Conservation (phyloP, 2,329 filamentous ascomycete genomes). For the Penicillium sp. region DNA sequence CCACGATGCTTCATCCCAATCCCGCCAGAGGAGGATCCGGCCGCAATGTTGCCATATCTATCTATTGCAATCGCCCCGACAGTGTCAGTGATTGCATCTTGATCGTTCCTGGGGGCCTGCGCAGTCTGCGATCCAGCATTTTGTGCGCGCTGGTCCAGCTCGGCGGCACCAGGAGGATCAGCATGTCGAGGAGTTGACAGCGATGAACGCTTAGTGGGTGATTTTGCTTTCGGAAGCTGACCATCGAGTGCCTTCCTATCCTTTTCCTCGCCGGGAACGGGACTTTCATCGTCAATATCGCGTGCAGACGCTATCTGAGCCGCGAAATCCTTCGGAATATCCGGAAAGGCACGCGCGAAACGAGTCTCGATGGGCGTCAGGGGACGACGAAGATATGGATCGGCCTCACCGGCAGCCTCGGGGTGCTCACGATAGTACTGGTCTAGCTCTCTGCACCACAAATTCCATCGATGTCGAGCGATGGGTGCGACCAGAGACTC, state of each 20-base stretch:
- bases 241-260: too few species aligned
- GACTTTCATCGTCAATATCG: too few species aligned
- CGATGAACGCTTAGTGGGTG: too few species aligned
- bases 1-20: conserved; percentile 98
- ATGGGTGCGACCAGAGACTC: conserved; percentile 76
- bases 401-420: conserved; percentile 52
- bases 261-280: too few species aligned
- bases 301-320: too few species aligned
- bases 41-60: conserved; percentile 78
- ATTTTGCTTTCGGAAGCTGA: too few species aligned
- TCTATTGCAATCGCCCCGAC: conserved; percentile 96
- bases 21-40: conserved; percentile 91
- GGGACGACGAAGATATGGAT: conserved; percentile 24
- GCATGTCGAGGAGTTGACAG: too few species aligned
- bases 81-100: conserved; percentile 79
- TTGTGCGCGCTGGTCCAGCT: too few species aligned
- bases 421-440: conserved; percentile 49
- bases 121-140: too few species aligned
- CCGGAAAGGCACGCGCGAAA: not conserved
- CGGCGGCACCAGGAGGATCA: too few species aligned
- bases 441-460: conserved; percentile 61
- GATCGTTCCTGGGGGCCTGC: too few species aligned
- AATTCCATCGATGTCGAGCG: conserved; percentile 72
- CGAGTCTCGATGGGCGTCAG: conserved; percentile 21
- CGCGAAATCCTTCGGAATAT: not conserved